A percentile compares a stretch with the other conserved stretches of the same genome.
Conservation (phyloP, 108 stramenopile species). For the Fistulifera pelliculosa region DNA sequence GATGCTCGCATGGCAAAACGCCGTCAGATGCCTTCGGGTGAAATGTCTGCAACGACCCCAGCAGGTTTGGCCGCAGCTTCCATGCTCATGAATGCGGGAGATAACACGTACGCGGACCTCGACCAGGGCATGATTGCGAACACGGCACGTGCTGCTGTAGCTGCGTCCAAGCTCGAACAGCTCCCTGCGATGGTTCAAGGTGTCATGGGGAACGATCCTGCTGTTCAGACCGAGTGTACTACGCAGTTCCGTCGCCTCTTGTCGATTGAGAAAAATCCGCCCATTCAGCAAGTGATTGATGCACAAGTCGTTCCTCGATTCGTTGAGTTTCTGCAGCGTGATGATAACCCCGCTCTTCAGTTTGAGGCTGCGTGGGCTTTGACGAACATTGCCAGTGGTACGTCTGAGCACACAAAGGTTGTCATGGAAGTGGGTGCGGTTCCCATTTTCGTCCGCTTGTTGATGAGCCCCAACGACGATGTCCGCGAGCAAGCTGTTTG, state of each 20-base stretch:
- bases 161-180: slow-evolving; percentile 59
- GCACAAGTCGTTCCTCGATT: slow-evolving; percentile 94
- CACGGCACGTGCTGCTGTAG: slow-evolving; percentile 12
- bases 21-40: slow-evolving; percentile 63
- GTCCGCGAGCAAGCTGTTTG: slow-evolving; percentile 98
- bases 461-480: slow-evolving; percentile 91
- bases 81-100: slow-evolving; percentile 66
- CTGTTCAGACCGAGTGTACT: slow-evolving; percentile 80
- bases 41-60: slow-evolving; percentile 37
- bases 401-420: slow-evolving; percentile 94
- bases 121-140: slow-evolving; percentile 3
- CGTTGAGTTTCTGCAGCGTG: slow-evolving; percentile 89
- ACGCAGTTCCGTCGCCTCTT: slow-evolving; percentile 93
- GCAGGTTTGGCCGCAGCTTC: slow-evolving; percentile 65
- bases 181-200: slow-evolving; percentile 87
- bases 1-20: slow-evolving; percentile 93
- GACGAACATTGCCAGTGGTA: slow-evolving; percentile 98
- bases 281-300: slow-evolving; percentile 97
- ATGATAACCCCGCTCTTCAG: slow-evolving; percentile 92
- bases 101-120: slow-evolving; percentile 39
- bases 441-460: slow-evolving; percentile 89
- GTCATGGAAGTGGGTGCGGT: slow-evolving; percentile 98
- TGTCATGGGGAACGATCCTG: slow-evolving; percentile 82
- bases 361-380: slow-evolving; percentile 99
- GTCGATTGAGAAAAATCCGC: slow-evolving; percentile 96